Percentiles rank a stretch among this genome's conserved stretches.
Conservation (phyloP, 106 monocot species). For the Vanilla planifolia region DNA sequence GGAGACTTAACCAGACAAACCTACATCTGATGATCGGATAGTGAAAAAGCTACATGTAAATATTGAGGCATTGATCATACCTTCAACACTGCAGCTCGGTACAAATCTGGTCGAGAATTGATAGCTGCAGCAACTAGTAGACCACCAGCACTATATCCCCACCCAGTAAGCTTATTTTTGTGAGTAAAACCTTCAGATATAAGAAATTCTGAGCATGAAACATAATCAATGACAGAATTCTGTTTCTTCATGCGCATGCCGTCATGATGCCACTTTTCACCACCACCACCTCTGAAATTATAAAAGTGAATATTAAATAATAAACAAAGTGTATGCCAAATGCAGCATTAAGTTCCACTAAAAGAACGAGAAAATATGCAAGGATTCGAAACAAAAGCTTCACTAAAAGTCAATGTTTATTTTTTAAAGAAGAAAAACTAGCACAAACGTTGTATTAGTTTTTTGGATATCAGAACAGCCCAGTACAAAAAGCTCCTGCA, state of each 20-base stretch:
- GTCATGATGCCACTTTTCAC: constrained; percentile 84
- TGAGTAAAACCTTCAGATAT: constrained; percentile 56
- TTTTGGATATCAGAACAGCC: too few species aligned
- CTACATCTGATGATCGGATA: too few species aligned
- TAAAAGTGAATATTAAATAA: neutral
- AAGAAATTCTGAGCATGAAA: constrained; percentile 88
- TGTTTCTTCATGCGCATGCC: constrained; percentile 56
- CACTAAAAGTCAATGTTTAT: too few species aligned
- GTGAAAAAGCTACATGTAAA: too few species aligned
- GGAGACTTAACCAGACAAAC: too few species aligned
- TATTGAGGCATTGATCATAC: constrained; percentile 22
- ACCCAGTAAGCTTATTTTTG: constrained; percentile 83
- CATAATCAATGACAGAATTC: constrained; percentile 80
- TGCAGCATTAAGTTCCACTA: too few species aligned
- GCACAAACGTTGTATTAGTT: too few species aligned
- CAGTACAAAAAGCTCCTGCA: too few species aligned
- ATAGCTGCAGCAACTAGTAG: constrained; percentile 93
- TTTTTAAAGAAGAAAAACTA: too few species aligned
- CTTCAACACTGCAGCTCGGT: constrained; percentile 83
- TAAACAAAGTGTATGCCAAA: neutral
- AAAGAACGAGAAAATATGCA: too few species aligned
- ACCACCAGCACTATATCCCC: constrained; percentile 96
- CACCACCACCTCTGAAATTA: constrained; percentile 58
- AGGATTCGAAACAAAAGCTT: too few species aligned
- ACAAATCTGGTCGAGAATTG: constrained; percentile 66